Evolutionary conservation across 306 rosid genomes (phyloP), one percentile per base, ranked within the genome.

Genomic region (Delonix regia): DNA sequence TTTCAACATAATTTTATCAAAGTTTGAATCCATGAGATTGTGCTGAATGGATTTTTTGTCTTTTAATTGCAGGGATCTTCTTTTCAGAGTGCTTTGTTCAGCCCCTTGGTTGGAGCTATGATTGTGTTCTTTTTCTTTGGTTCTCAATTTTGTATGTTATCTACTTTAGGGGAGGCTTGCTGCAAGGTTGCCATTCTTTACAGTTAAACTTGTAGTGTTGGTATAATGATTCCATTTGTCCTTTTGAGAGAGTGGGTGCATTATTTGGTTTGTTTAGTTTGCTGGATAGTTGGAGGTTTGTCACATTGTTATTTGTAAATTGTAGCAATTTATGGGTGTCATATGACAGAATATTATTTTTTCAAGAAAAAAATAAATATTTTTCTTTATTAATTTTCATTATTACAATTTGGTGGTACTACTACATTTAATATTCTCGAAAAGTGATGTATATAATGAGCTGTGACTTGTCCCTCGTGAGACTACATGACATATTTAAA

Each of bases 21-120:
- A 66, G 33, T 36, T 36, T 22, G 25, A 22, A 53, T 39, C 25
- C 33, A 42, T n/a, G 44, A 52, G 24, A 24, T 30, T 68, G 11
- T 38, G 6, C 82, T 69, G 53, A 64, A 51, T 19, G 28, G 27
- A 45, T 47, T 78, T 59, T 42, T 45, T 78, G 61, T 30, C 63
- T 59, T 57, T 44, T 59, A 42, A 27, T 70, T 69, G 64, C 82
- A 78, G 77, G 77, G 71, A 25, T 41, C 14, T 44, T 39, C 67
- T 27, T 33, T 42, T 21, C 36, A 57, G 63, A 69, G 76, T 44
- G 71, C 41, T 42, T 69, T 78, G 51, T 42, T 33, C 57, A 30
- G 71, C 71, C 53, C 60, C 45, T 30, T 47, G 75, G 53, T 59
- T 64, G 74, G 64, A 52, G 74, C 67, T 25, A 24, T 24, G 65